Base-by-base conservation (phyloP, 306 rosid species). In the Rubus parviflorus region DNA sequence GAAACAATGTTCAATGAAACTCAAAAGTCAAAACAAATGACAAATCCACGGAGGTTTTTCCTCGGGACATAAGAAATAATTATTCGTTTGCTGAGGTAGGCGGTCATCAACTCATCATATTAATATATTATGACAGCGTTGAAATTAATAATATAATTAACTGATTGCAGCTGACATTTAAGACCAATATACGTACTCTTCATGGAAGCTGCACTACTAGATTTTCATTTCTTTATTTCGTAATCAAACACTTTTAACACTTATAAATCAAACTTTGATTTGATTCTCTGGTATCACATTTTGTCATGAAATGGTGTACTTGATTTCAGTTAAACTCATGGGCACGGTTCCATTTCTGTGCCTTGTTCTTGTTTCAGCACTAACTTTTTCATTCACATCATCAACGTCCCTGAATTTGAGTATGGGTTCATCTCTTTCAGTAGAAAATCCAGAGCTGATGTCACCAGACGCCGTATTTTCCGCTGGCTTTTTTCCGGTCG, bases 401-500 rank as follows among this genome's bases (percentile, higher is more conserved):
- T 58, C 84, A 4, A 25, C 75, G 4, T 23, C 75, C 40, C 6
- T 78, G 20, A 76, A 72, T 17, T 48, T 89, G 11, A 47, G 1
- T 4, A 74, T 77, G 41, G 89, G 87, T 7, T 81, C 87, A 16
- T 88, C 86, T 54, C 67, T 86, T 8, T 75, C 83, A 1, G 81
- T 84, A 13, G 85, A 88, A 30, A 75, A 68, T 22, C 73, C 79
- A 63, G 49, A 77, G 41, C 23, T 86, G 25, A 56, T 79, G 10
- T 87, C 92, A n/a, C 71, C 82, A 9, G 74, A 84, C 45, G 87
- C 85, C 4, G 58, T 75, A 0, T 90, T 88, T 68, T 70, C 87
- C 5, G 89, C 91, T 0, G 91, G 94, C 3, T 90, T 87, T 77
- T 75, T 76, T 4, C 48, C 86, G 6, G 85, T 86, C 0, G 94